Percentiles rank a stretch among this genome's conserved stretches.
These are phyloP conservation scores for Myxozyma vanderwaltii DNA, from an alignment of 805 yeast genomes.

Conservation along the genomic window DNA sequence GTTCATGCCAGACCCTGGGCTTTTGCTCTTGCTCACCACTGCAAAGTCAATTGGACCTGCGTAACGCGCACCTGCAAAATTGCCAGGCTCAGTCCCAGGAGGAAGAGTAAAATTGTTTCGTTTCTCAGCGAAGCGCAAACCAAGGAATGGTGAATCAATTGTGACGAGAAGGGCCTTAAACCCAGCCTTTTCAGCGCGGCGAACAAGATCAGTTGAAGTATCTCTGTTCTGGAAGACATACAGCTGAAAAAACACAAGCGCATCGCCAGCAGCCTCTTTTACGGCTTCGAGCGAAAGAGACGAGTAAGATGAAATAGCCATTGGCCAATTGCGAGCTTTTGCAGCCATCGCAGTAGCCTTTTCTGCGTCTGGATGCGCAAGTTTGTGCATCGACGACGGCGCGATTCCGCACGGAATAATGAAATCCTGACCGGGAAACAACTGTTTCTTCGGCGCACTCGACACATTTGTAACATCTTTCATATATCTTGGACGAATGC, in stretches of 20 bases:
- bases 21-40: conserved; percentile 25
- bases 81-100: conserved; percentile 38
- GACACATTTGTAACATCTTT: conserved; percentile 69
- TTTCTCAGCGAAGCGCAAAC: conserved; percentile 55
- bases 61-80: conserved; percentile 31
- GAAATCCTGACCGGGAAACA: conserved; percentile 34
- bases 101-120: conserved; percentile 37
- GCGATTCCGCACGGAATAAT: conserved; percentile 40
- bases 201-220: conserved; percentile 32
- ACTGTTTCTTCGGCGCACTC: conserved; percentile 48
- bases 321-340: conserved; percentile 30
- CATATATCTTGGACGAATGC: conserved; percentile 70
- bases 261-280: conserved; percentile 22
- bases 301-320: conserved; percentile 36
- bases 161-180: conserved; percentile 54
- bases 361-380: conserved; percentile 41
- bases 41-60: conserved; percentile 32
- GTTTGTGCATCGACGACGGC: conserved; percentile 40
- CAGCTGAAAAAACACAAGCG: conserved; percentile 33
- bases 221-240: conserved; percentile 37
- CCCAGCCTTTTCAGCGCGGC: conserved; percentile 39
- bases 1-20: conserved; percentile 25
- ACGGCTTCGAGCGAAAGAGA: conserved; percentile 34
- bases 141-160: conserved; percentile 58
- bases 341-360: conserved; percentile 39